Base-by-base conservation (phyloP, 1,284 basidiomycete species). In the Irpex rosettiformis region DNA sequence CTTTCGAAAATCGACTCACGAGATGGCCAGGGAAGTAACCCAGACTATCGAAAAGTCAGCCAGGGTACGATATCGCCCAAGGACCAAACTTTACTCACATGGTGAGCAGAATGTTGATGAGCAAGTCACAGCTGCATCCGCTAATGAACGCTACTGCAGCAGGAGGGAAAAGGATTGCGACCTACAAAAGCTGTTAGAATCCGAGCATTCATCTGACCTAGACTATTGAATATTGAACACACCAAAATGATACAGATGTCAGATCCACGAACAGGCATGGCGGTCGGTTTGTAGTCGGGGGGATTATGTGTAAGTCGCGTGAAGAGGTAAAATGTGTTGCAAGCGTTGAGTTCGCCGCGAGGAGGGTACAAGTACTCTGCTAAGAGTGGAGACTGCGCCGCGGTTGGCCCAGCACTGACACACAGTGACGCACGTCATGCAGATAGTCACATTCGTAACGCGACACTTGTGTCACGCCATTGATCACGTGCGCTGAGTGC, bases 21-120 rank as follows among this genome's bases (percentile, higher is more conserved):
- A 91, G 77, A 62, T 85, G 85, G 10, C 89, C 89, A 0, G 89
- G 89, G 58, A 92, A 71, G 70, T 88, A 91, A 4, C 89, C 90
- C 60, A 92, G 77, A 58, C 88, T 89, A 63, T 7, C 2, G 24
- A 42, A 6, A 25, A 16, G 37, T 40, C n/a, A 52, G 53, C 22
- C 28, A 51, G 21, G 4, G 25, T 18, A 27, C 22, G 13, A 47
- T 24, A 54, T 30, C 28, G 7, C n/a, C 53, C 57, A 43, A 11
- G 2, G 11, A 25, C 11, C 29, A 42, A 7, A 11, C 13, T 48
- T 4, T 33, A 72, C 84, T 58, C 69, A 88, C 83, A 88, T 72
- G 0, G 91, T 93, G 65, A 93, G 73, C 58, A 81, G 73, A 60
- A 93, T 83, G 75, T 91, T 93, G 76, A 94, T 92, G 63, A 93